Evolutionary conservation across 768 basidiomycete species (phyloP).

Genomic region (Tulasnella sp.): DNA sequence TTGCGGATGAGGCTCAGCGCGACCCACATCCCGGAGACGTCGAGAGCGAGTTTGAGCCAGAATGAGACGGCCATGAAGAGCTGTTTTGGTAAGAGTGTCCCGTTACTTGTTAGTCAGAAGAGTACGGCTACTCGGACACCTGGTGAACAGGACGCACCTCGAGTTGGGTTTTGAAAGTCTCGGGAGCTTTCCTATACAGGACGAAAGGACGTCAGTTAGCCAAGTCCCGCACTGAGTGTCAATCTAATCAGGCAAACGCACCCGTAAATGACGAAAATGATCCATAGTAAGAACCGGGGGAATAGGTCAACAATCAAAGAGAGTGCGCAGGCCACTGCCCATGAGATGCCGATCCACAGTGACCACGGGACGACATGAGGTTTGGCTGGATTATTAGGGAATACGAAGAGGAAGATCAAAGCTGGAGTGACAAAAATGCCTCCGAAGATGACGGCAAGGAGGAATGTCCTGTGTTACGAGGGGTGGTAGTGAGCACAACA

Average conservation of each 20-base stretch:
- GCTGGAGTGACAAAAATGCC: slow-evolving; percentile 62
- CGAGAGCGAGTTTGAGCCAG: slow-evolving; percentile 64
- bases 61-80: slow-evolving; percentile 57
- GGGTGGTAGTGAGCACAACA: background rate
- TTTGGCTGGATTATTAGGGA: slow-evolving; percentile 42
- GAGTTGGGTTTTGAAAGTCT: slow-evolving; percentile 57
- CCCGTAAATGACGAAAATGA: slow-evolving; percentile 50
- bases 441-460: slow-evolving; percentile 52
- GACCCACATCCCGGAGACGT: slow-evolving; percentile 68
- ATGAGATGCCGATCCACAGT: slow-evolving; percentile 60
- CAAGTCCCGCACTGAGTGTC: background rate
- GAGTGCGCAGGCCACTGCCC: slow-evolving; percentile 53
- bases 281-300: slow-evolving; percentile 47
- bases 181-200: slow-evolving; percentile 27
- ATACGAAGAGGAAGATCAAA: slow-evolving; percentile 58
- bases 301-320: slow-evolving; percentile 57
- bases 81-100: slow-evolving; percentile 31
- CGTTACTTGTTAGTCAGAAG: background rate
- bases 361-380: slow-evolving; percentile 49
- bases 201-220: background rate
- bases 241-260: slow-evolving; percentile 32
- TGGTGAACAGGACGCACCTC: slow-evolving; percentile 41
- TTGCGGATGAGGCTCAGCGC: slow-evolving; percentile 54
- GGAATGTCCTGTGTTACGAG: slow-evolving; percentile 39
- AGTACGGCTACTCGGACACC: background rate